Conservation (phyloP, 2,329 filamentous ascomycete genomes). For the Chaetomiaceae sp. region DNA sequence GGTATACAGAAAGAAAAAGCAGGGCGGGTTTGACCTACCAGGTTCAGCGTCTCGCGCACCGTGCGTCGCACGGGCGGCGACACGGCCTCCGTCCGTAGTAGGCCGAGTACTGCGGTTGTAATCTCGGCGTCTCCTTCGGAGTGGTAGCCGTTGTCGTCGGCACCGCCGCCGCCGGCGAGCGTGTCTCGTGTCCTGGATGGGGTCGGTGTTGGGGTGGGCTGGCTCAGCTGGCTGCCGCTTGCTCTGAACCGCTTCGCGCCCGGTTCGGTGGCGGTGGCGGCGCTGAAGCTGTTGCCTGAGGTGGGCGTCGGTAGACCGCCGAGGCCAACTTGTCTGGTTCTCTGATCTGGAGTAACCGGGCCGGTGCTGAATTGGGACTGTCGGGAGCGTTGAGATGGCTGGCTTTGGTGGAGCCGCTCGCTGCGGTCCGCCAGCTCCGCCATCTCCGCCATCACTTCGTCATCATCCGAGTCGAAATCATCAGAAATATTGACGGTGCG, state of each 20-base stretch:
- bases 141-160: not conserved
- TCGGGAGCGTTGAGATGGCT: not conserved
- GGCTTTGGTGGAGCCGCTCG: not conserved
- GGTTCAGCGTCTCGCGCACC: constrained; percentile 28
- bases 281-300: constrained; percentile 3
- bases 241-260: constrained; percentile 4
- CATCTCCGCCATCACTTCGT: constrained; percentile 30
- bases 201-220: not conserved
- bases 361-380: not conserved
- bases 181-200: not conserved
- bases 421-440: constrained; percentile 30
- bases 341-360: constrained; percentile 22
- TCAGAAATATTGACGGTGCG: constrained; percentile 19
- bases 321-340: not conserved
- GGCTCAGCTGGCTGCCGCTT: not conserved
- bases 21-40: no score
- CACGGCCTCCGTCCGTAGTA: constrained; percentile 41
- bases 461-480: constrained; percentile 34
- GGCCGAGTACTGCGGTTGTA: constrained; percentile 41
- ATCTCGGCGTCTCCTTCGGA: constrained; percentile 29
- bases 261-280: not conserved
- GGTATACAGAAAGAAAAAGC: no score
- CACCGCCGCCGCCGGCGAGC: not conserved
- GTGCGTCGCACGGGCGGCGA: constrained; percentile 30
- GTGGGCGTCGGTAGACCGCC: constrained; percentile 2